phyloP scores from a whole-genome alignment of 148 eudicot species.

The Vaccinium myrtillus region DNA sequence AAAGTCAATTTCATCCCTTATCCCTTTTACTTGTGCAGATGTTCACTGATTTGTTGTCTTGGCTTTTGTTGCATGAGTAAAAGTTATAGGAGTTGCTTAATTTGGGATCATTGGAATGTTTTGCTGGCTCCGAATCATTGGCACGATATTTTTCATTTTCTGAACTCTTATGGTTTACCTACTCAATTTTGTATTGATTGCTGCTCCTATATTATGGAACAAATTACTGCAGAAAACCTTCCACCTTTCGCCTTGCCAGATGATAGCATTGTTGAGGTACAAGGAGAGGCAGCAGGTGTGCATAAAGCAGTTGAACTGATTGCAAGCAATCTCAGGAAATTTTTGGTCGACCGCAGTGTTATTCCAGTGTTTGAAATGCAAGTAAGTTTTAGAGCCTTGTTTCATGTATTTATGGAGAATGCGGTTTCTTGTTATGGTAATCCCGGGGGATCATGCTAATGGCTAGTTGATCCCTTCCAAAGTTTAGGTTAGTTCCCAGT shows the following conservation, averaged over 20 bases:
- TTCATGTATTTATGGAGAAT: not conserved
- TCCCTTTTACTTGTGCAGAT: not conserved
- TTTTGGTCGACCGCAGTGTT: conserved; percentile 51
- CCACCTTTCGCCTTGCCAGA: conserved; percentile 51
- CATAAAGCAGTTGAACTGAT: conserved; percentile 54
- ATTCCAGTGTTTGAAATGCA: conserved; percentile 41
- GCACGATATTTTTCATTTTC: not conserved
- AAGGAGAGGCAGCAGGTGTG: conserved; percentile 39
- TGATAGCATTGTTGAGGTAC: conserved; percentile 49
- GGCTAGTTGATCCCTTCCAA: not conserved
- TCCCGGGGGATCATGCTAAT: not conserved
- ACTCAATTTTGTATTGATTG: not conserved
- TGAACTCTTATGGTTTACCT: not conserved
- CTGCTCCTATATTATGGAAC: conserved; percentile 9
- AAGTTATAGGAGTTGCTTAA: not conserved
- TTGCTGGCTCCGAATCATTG: not conserved
- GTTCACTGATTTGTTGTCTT: not conserved
- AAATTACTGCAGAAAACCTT: conserved; percentile 37
- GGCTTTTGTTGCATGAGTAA: not conserved
- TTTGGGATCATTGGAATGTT: not conserved
- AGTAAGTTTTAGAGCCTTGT: conserved; percentile 27
- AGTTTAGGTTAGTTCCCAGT: not conserved
- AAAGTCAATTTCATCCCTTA: too few species aligned
- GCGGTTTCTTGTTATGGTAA: not conserved
- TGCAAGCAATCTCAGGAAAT: conserved; percentile 49